These are phyloP conservation scores for Tolypocladium ophioglossoides DNA, from an alignment of 2,329 filamentous ascomycete genomes.

Conservation along the genomic window DNA sequence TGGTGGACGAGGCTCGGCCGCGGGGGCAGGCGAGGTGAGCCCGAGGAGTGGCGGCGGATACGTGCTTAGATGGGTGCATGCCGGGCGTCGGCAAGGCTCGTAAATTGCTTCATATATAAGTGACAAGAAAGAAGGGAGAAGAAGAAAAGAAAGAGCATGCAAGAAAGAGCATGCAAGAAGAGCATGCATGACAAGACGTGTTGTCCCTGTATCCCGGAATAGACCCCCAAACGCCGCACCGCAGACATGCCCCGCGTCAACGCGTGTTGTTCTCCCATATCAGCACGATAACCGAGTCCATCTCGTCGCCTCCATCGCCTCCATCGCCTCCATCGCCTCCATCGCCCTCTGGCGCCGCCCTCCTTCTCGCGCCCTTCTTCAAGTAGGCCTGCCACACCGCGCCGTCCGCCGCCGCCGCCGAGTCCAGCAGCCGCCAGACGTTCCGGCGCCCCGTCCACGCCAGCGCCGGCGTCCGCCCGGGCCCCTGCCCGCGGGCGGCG, in stretches of 20 bases:
- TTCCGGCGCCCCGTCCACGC: conserved; percentile 24
- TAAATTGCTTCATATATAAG: background rate
- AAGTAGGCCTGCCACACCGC: conserved; percentile 37
- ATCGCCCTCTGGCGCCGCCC: conserved; percentile 9
- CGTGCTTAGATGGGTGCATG: background rate
- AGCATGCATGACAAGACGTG: background rate
- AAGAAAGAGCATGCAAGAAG: too few relatives aligned
- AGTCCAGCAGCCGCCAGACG: conserved; percentile 31
- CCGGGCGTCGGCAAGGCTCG: background rate
- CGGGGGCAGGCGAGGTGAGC: conserved; percentile 9
- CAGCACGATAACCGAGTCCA: conserved; percentile 29
- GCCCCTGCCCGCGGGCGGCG: conserved; percentile 11
- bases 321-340: conserved; percentile 14
- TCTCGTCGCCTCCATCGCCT: too few relatives aligned
- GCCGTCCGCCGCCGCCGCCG: conserved; percentile 21
- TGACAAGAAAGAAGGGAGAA: background rate
- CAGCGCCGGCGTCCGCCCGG: conserved; percentile 10
- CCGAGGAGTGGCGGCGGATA: conserved; percentile 7
- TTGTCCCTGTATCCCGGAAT: background rate
- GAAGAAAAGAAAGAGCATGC: background rate
- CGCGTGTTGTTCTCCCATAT: conserved; percentile 22
- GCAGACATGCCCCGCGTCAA: background rate
- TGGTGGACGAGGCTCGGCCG: conserved; percentile 13
- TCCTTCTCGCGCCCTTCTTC: conserved; percentile 15
- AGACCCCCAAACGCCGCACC: background rate